phyloP scores from a whole-genome alignment of 306 rosid species.

The Luffa aegyptiaca region DNA sequence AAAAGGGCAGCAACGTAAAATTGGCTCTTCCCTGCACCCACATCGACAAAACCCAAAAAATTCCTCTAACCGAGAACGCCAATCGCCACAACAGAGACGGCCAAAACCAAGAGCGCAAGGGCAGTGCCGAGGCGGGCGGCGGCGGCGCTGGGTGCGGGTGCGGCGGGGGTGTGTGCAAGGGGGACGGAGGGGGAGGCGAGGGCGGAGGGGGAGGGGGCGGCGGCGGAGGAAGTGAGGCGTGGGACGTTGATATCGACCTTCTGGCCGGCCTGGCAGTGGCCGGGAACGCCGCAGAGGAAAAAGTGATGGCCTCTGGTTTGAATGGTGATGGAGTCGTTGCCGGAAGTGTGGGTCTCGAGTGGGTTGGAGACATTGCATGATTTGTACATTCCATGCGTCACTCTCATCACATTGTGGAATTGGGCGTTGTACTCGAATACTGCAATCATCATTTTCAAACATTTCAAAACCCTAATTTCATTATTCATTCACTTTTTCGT shows the following conservation, averaged over 20 bases:
- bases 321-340: constrained; percentile 61
- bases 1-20: not conserved
- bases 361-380: constrained; percentile 62
- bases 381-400: constrained; percentile 64
- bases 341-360: constrained; percentile 49
- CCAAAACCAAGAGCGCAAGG: not conserved
- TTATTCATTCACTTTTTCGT: no score
- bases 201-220: constrained; percentile 16
- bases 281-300: constrained; percentile 80
- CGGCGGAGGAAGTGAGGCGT: constrained; percentile 18
- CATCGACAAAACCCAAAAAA: not conserved
- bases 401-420: constrained; percentile 81
- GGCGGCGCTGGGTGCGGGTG: not conserved
- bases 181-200: constrained; percentile 23
- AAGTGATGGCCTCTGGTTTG: constrained; percentile 61
- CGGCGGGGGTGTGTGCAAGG: not conserved
- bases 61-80: not conserved
- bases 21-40: not conserved
- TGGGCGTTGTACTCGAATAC: constrained; percentile 54
- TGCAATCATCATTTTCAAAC: not conserved
- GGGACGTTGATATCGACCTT: constrained; percentile 19
- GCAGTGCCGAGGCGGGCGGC: not conserved
- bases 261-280: constrained; percentile 52
- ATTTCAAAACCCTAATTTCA: not conserved
- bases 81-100: not conserved